Base-by-base conservation (phyloP, 78 protist genomes). In the Speleostelium caveatum region DNA sequence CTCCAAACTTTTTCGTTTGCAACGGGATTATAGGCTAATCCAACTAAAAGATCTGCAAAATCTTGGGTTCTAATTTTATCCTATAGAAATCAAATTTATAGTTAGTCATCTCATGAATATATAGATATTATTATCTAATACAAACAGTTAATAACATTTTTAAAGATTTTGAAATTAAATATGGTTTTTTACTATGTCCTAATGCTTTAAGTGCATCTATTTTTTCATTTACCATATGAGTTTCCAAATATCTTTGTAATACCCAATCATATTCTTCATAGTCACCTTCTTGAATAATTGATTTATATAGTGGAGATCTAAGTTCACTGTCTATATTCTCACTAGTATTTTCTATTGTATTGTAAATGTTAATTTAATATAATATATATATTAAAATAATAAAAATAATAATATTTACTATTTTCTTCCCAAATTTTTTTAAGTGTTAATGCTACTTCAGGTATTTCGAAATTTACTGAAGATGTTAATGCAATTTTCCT, bases 191-290 rank as follows among this genome's bases (percentile, higher is more conserved):
- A 22, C 79, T 60, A 30, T 55, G 17, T 5, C 71, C 69, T 8
- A 83, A 35, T 17, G 91, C 77, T 35, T 26, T 42, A 0, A 83
- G 28, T 1, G 91, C 68, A 39, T 83, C 91, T 12, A 42, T 60
- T 53, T 38, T 67, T 59, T 83, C 91, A 60, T 83, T 83, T 45
- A 56, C 56, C 3, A 73, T 26, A n/a, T 45, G 39, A n/a, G 86
- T 59, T 19, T 67, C 26, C n/a, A 53, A 26, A 74, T 32, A 83
- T 69, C 77, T 67, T 22, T 5, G 4, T 1, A 38, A 6, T 1
- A 83, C 91, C 91, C 91, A 83, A 39, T 83, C 49, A 71, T 83
- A 83, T 45, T 83, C 80, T 39, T 55, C 55, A 16, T 68, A 22
- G 16, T 53, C 79, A 60, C 91, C 91, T 59, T 67, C 39, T 17